Conservation (phyloP, 208 protist species). For the Blastocrithidia nonstop region DNA sequence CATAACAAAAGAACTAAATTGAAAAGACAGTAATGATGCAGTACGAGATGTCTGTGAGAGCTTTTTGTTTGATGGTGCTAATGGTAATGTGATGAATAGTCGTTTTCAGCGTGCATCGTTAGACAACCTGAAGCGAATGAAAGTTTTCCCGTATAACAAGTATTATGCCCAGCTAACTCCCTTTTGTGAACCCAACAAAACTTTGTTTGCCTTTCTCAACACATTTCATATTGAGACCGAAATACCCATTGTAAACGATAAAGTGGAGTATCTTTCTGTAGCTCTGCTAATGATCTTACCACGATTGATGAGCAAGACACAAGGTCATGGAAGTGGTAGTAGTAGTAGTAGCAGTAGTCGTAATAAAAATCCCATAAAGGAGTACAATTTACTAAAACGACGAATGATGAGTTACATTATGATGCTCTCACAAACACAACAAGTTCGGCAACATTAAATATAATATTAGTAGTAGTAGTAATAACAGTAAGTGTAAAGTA, state of each 20-base stretch:
- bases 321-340: too few relatives aligned
- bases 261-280: conserved; percentile 47
- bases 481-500: too few relatives aligned
- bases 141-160: conserved; percentile 40
- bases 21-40: too few relatives aligned
- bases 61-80: too few relatives aligned
- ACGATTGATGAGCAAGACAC: conserved; percentile 66
- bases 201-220: conserved; percentile 64
- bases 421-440: conserved; percentile 9
- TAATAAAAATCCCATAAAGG: conserved; percentile 52
- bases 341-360: too few relatives aligned
- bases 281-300: conserved; percentile 57
- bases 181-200: conserved; percentile 63
- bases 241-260: conserved; percentile 23
- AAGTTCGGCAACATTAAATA: conserved; percentile 2
- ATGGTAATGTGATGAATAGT: too few relatives aligned
- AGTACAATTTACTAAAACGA: conserved; percentile 65
- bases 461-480: too few relatives aligned
- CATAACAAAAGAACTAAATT: too few relatives aligned
- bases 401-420: conserved; percentile 65
- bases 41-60: too few relatives aligned
- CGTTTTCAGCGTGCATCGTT: conserved; percentile 61
- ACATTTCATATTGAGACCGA: conserved; percentile 69
- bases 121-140: conserved; percentile 61
- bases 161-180: conserved; percentile 51